These are phyloP conservation scores for Tylopilus sp. DNA, from an alignment of 768 basidiomycete species.

Conservation along the genomic window DNA sequence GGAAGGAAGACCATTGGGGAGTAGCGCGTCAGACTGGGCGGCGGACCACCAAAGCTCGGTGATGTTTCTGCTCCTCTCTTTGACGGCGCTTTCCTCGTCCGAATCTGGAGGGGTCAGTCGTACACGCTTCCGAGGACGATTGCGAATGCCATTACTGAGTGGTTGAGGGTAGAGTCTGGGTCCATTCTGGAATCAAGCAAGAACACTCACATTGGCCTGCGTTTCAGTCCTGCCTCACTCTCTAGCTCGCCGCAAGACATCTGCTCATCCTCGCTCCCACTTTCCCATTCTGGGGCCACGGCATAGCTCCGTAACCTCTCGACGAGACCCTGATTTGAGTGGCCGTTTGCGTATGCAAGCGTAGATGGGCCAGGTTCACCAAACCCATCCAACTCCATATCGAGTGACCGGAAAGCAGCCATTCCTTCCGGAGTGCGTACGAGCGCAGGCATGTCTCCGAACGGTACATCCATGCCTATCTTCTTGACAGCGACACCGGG, in stretches of 20 bases:
- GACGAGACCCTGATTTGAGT: conserved; percentile 13
- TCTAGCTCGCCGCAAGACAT: conserved; percentile 26
- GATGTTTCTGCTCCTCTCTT: conserved; percentile 39
- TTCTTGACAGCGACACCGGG: conserved; percentile 11
- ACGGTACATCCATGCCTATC: conserved; percentile 42
- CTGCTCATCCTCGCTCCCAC: conserved; percentile 36
- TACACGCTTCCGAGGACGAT: conserved; percentile 60
- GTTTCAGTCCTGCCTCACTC: conserved; percentile 52
- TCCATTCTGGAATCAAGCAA: background rate
- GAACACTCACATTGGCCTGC: conserved; percentile 40
- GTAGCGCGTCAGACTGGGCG: conserved; percentile 55
- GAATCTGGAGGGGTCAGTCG: conserved; percentile 45
- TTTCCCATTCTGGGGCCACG: conserved; percentile 30
- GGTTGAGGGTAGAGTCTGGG: background rate
- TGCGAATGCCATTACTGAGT: conserved; percentile 22
- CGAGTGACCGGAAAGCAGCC: conserved; percentile 60
- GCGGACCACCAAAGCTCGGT: conserved; percentile 75
- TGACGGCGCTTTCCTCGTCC: conserved; percentile 25
- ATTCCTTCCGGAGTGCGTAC: conserved; percentile 73
- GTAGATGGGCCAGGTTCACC: conserved; percentile 34
- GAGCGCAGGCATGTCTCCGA: conserved; percentile 66
- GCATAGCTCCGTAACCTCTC: conserved; percentile 22
- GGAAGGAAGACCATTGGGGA: conserved; percentile 62
- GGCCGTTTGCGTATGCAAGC: conserved; percentile 32
- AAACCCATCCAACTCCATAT: conserved; percentile 45